A percentile compares a stretch with the other conserved stretches of the same genome.
phyloP scores from a whole-genome alignment of 2,329 filamentous ascomycete species.

The Graphilbum ipis-grandicollis region DNA sequence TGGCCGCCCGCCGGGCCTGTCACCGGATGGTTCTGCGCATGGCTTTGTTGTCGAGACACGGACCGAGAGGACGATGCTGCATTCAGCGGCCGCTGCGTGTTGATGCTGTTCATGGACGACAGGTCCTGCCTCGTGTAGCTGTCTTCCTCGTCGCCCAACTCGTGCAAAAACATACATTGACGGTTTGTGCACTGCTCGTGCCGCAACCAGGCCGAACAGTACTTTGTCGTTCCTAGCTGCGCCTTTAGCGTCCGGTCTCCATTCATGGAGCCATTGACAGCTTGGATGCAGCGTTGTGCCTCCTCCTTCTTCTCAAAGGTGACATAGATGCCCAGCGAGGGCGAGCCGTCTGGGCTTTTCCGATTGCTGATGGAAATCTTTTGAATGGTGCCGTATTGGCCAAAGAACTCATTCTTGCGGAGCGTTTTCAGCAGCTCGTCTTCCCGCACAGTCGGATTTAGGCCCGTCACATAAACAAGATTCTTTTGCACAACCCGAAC shows the following conservation, averaged over 20 bases:
- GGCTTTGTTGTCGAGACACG: conserved; percentile 33
- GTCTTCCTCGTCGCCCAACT: conserved; percentile 94
- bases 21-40: conserved; percentile 23
- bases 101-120: conserved; percentile 84
- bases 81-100: conserved; percentile 53
- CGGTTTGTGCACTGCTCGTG: conserved; percentile 90
- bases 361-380: conserved; percentile 98
- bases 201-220: conserved; percentile 91
- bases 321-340: conserved; percentile 94
- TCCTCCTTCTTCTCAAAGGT: conserved; percentile 88
- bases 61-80: conserved; percentile 36
- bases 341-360: conserved; percentile 58
- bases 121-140: conserved; percentile 90
- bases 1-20: conserved; percentile 12
- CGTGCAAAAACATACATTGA: conserved; percentile 95
- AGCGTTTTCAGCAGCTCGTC: conserved; percentile 83
- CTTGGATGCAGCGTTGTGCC: conserved; percentile 74
- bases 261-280: conserved; percentile 84
- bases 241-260: conserved; percentile 72
- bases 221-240: conserved; percentile 81
- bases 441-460: conserved; percentile 82
- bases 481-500: conserved; percentile 97
- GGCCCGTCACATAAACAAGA: conserved; percentile 89
- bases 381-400: conserved; percentile 94
- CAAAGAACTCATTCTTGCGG: conserved; percentile 84